These are phyloP conservation scores for Boletus insuetus DNA, from an alignment of 768 basidiomycete genomes.

Conservation along the genomic window DNA sequence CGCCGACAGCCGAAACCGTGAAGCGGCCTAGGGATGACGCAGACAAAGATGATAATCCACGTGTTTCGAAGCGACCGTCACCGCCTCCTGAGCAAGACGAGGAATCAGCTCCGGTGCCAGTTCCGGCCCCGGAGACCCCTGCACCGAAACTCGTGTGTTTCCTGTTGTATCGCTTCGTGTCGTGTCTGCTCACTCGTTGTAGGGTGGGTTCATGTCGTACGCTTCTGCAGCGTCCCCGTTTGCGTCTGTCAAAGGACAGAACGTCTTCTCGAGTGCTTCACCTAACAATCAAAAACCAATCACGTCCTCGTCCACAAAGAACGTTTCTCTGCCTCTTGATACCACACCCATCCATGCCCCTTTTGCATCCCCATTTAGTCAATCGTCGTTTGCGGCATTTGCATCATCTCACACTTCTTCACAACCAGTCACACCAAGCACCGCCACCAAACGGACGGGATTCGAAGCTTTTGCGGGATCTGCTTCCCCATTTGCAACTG, in stretches of 20 bases:
- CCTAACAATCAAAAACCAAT: conserved; percentile 29
- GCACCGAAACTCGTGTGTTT: conserved; percentile 48
- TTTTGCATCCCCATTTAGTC: conserved; percentile 22
- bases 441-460: conserved; percentile 49
- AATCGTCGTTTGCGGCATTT: conserved; percentile 22
- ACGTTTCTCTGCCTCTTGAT: conserved; percentile 19
- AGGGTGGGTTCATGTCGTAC: conserved; percentile 81
- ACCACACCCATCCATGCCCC: conserved; percentile 20
- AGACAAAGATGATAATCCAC: conserved; percentile 61
- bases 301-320: conserved; percentile 24
- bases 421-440: conserved; percentile 27
- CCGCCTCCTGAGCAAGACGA: conserved; percentile 60
- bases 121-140: conserved; percentile 22
- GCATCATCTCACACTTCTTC: conserved; percentile 13
- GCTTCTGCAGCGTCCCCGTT: conserved; percentile 75
- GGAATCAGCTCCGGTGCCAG: conserved; percentile 8
- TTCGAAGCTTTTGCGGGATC: conserved; percentile 57
- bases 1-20: conserved; percentile 36
- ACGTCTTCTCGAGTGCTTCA: conserved; percentile 36
- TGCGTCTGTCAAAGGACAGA: conserved; percentile 68
- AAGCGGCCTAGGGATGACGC: conserved; percentile 65
- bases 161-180: conserved; percentile 4
- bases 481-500: conserved; percentile 47
- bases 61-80: conserved; percentile 56
- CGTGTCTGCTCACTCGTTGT: conserved; percentile 7